phyloP scores from a whole-genome alignment of 2,329 filamentous ascomycete species.

The Neoarthrinium moseri region DNA sequence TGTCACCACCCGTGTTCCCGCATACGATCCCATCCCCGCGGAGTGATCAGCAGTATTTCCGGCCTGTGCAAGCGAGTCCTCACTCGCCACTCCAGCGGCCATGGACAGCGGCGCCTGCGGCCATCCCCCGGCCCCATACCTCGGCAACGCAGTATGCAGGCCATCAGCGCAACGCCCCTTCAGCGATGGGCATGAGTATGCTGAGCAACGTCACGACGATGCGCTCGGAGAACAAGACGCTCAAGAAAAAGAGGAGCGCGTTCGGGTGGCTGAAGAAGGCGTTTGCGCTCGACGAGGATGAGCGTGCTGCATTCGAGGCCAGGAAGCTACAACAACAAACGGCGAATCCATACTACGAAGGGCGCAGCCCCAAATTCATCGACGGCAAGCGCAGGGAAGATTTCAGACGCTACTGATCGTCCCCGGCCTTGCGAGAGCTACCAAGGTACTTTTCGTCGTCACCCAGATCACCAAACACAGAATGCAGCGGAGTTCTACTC shows the following conservation, averaged over 20 bases:
- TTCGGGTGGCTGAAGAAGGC: slow-evolving; percentile 70
- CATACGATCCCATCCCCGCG: slow-evolving; percentile 46
- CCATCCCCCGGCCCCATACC: slow-evolving; percentile 27
- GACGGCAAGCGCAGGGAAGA: slow-evolving; percentile 48
- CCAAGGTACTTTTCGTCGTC: neutral
- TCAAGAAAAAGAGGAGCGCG: slow-evolving; percentile 67
- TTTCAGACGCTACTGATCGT: slow-evolving; percentile 12
- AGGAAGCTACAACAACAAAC: slow-evolving; percentile 45
- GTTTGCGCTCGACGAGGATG: slow-evolving; percentile 63
- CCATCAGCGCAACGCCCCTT: slow-evolving; percentile 49
- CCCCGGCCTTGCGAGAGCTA: neutral
- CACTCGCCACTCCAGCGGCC: slow-evolving; percentile 61
- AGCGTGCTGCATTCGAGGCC: slow-evolving; percentile 58
- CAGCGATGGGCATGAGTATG: slow-evolving; percentile 56
- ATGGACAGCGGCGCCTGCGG: slow-evolving; percentile 47
- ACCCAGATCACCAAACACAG: neutral
- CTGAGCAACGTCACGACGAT: slow-evolving; percentile 53
- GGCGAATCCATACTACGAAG: slow-evolving; percentile 48
- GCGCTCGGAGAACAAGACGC: slow-evolving; percentile 37
- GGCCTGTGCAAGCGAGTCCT: slow-evolving; percentile 60
- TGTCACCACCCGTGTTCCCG: slow-evolving; percentile 35
- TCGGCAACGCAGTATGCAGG: slow-evolving; percentile 20
- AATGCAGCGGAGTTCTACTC: too few species aligned
- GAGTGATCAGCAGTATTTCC: slow-evolving; percentile 58
- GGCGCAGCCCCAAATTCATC: slow-evolving; percentile 50